phyloP scores from a whole-genome alignment of 768 basidiomycete species.

The Collybia sordida region DNA sequence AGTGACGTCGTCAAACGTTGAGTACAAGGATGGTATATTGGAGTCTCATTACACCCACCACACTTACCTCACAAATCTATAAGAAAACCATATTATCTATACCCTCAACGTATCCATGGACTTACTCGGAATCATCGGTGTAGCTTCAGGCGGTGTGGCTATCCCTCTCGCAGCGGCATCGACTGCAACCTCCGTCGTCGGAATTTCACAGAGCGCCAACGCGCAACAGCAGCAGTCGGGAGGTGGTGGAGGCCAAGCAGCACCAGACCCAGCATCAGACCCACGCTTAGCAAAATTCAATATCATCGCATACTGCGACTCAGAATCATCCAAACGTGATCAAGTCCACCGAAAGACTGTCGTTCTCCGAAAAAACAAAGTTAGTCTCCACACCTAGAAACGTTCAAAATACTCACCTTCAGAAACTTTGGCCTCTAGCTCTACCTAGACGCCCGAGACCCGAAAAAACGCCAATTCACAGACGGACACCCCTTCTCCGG shows the following conservation, averaged over 20 bases:
- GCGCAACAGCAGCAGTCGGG: constrained; percentile 12
- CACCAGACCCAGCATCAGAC: constrained; percentile 20
- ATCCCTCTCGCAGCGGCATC: constrained; percentile 25
- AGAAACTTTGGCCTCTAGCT: constrained; percentile 12
- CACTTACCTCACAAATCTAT: no score
- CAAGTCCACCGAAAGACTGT: constrained; percentile 23
- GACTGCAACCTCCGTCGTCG: constrained; percentile 24
- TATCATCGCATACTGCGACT: constrained; percentile 14
- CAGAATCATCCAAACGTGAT: constrained; percentile 5
- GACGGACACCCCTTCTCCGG: constrained; percentile 30
- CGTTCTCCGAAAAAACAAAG: constrained; percentile 25
- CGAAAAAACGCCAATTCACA: constrained; percentile 17
- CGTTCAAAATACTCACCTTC: neutral
- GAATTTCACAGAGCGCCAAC: constrained; percentile 24
- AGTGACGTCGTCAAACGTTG: no score
- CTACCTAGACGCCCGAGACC: constrained; percentile 26
- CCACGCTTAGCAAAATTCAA: constrained; percentile 28
- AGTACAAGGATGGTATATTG: no score
- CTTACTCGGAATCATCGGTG: constrained; percentile 26
- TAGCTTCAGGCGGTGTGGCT: constrained; percentile 24
- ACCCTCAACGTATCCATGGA: no score
- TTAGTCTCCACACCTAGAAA: constrained; percentile 3
- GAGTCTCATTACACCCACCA: no score
- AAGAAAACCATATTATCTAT: no score
- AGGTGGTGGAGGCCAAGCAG: constrained; percentile 12